A percentile compares a stretch with the other conserved stretches of the same genome.
phyloP scores from a whole-genome alignment of 2,329 filamentous ascomycete species.

The Mariannaea elegans region DNA sequence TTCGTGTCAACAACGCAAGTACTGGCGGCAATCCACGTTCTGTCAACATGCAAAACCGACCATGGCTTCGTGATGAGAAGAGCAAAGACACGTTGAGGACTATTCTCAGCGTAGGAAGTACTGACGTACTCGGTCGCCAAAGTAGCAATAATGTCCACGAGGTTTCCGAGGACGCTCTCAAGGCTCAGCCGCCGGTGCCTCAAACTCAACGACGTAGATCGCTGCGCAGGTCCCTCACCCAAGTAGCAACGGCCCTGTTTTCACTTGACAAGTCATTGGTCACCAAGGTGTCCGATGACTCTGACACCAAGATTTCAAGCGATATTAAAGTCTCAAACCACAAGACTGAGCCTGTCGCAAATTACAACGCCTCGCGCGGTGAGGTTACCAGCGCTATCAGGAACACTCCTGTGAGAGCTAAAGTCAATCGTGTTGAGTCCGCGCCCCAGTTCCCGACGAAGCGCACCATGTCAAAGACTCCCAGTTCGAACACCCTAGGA shows the following conservation, averaged over 20 bases:
- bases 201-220: conserved; percentile 30
- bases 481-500: conserved; percentile 40
- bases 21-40: conserved; percentile 21
- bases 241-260: conserved; percentile 27
- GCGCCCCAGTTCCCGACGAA: background rate
- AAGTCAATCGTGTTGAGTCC: conserved; percentile 21
- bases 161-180: background rate
- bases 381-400: conserved; percentile 2
- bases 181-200: background rate
- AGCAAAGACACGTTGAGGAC: conserved; percentile 60
- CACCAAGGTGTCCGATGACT: background rate
- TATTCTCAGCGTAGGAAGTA: conserved; percentile 60
- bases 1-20: background rate
- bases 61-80: conserved; percentile 49
- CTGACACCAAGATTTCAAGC: background rate
- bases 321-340: background rate
- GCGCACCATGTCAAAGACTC: conserved; percentile 31
- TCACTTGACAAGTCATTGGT: conserved; percentile 22
- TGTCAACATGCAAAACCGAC: conserved; percentile 47
- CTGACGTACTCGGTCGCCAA: conserved; percentile 42
- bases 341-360: background rate
- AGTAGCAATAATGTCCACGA: background rate
- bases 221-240: conserved; percentile 25
- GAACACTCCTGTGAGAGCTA: conserved; percentile 2
- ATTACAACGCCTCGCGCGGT: background rate